A percentile compares a stretch with the other conserved stretches of the same genome.
Evolutionary conservation across 345 rosid species (phyloP).

Genomic region (Noccaea caerulescens): DNA sequence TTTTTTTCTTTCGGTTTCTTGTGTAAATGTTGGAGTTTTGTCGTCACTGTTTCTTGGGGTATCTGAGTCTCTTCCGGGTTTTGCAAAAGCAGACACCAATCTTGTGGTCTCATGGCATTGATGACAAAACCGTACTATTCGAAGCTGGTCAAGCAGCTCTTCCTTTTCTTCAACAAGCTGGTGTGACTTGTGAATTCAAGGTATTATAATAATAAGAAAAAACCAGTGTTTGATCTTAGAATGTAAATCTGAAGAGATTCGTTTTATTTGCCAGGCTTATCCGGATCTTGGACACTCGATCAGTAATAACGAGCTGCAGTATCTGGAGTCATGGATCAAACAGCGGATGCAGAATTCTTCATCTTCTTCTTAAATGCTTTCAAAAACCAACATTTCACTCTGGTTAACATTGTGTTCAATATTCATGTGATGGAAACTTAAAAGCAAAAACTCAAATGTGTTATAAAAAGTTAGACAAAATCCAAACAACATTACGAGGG

Average conservation of each 20-base stretch:
- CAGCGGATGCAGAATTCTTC: constrained; percentile 53
- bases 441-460: not conserved
- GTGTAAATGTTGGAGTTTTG: not conserved
- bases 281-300: constrained; percentile 18
- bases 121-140: constrained; percentile 63
- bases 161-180: constrained; percentile 70
- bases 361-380: constrained; percentile 24
- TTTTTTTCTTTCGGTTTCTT: not conserved
- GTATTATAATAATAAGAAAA: constrained; percentile 41
- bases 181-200: constrained; percentile 81
- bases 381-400: not conserved
- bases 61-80: constrained; percentile 1
- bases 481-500: not conserved
- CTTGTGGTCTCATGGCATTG: constrained; percentile 79
- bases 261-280: constrained; percentile 57
- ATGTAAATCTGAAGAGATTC: not conserved
- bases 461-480: not conserved
- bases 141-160: constrained; percentile 90
- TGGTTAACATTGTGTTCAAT: not conserved
- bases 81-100: constrained; percentile 67
- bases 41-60: not conserved
- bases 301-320: constrained; percentile 15
- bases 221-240: not conserved
- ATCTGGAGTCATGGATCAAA: constrained; percentile 23
- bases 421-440: not conserved